These are phyloP conservation scores for Posidonia australis DNA, from an alignment of 106 monocot species.

Conservation along the genomic window DNA sequence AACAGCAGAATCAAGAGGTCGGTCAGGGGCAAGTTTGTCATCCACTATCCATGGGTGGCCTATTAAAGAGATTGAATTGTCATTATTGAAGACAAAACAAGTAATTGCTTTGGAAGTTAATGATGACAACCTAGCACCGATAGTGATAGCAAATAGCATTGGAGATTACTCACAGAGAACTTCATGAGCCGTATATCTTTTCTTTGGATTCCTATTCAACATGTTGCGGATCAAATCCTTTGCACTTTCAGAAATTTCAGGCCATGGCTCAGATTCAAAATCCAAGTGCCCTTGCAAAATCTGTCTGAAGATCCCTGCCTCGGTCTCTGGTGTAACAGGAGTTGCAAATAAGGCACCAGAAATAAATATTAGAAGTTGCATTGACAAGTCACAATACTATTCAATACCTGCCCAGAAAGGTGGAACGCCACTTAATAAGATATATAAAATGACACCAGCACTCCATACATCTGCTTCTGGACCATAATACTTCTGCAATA, in stretches of 20 bases:
- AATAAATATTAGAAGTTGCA: too few species aligned
- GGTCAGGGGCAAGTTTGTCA: slow-evolving; percentile 69
- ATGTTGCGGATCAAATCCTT: slow-evolving; percentile 74
- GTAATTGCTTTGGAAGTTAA: neutral
- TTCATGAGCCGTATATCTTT: slow-evolving; percentile 60
- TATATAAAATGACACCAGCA: slow-evolving; percentile 11
- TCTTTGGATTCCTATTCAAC: slow-evolving; percentile 49
- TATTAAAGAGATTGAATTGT: slow-evolving; percentile 7
- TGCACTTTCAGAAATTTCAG: slow-evolving; percentile 60
- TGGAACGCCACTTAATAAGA: slow-evolving; percentile 9
- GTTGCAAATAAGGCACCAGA: too few species aligned
- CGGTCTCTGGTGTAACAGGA: slow-evolving; percentile 40
- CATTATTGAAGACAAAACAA: neutral
- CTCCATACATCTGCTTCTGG: slow-evolving; percentile 71
- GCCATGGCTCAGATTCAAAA: slow-evolving; percentile 84
- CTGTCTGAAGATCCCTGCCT: slow-evolving; percentile 66
- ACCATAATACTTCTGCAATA: slow-evolving; percentile 63
- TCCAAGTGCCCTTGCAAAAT: slow-evolving; percentile 63
- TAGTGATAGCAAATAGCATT: too few species aligned
- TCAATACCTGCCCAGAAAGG: slow-evolving; percentile 81
- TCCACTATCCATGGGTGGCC: slow-evolving; percentile 89
- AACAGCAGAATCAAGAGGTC: slow-evolving; percentile 78
- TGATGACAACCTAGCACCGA: neutral
- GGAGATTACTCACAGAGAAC: slow-evolving; percentile 51
- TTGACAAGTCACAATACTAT: too few species aligned